Base-by-base conservation (phyloP, 2,329 filamentous ascomycete genomes). In the Aspergillus glaucus region DNA sequence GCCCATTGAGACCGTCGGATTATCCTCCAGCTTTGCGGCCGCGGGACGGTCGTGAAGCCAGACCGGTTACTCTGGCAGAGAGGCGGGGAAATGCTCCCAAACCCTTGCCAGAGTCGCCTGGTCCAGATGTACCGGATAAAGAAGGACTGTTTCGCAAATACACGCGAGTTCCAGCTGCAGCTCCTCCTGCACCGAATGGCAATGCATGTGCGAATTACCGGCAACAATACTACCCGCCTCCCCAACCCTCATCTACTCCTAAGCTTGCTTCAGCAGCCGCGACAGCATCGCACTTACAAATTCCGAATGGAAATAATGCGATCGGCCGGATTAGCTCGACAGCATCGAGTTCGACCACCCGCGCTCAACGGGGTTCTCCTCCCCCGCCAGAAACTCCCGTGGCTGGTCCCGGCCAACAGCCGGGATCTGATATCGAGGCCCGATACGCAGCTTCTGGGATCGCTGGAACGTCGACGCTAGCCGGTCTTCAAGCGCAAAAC, bases 301-400 rank as follows among this genome's bases (percentile, higher is more conserved):
- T 42, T 49, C 65, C 82, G 48, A 74, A 75, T 26, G 74, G 77
- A 14, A 77, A 75, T 8, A 69, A 65, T 24, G 75, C 78, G 1
- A 75, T 85, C 52, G 84, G 82, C 57, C 75, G 82, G 28, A 73
- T 85, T 53, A 81, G 79, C 60, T 96, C 92, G 2, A 95, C 88
- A 6, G 90, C 92, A 12, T 97, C 93, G 0, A 95, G 85, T 10
- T 95, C 91, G 2, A 98, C 93, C 1, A 96, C 92, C 2, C 84
- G 88, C 55, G 93, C 93, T 17, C 91, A 87, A 62, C 81, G 93
- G 58, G 93, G 93, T 40, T 97, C 92, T 24, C 93, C 93, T 4
- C 92, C 93, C 4, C 93, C 93, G 1, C 93, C 93, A 7, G 92
- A 97, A 67, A 97, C 93, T 0, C 89, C 93, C 28, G 79, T 92